These are phyloP conservation scores for Pilaira anomala DNA, from an alignment of 192 early-diverging fungal genomes.

Conservation along the genomic window DNA sequence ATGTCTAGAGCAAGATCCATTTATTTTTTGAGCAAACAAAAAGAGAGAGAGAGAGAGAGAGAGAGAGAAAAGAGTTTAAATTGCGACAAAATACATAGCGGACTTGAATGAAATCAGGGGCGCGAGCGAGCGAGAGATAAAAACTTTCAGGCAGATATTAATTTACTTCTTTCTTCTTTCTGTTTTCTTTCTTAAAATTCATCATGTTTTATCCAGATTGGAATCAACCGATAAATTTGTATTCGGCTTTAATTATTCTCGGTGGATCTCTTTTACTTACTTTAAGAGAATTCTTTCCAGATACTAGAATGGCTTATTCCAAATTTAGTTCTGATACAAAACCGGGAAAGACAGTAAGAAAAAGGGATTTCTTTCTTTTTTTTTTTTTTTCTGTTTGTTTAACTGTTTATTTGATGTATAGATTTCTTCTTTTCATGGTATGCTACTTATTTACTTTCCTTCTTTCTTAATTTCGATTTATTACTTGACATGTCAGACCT, in stretches of 20 bases:
- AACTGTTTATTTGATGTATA: not conserved
- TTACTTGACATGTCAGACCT: not conserved
- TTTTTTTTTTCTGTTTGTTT: too few species aligned
- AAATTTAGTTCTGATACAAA: slow-evolving; percentile 10
- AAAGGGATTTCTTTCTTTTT: not conserved
- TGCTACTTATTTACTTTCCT: slow-evolving; percentile 26
- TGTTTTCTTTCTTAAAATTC: not conserved
- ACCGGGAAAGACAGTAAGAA: not conserved
- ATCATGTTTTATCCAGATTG: not conserved
- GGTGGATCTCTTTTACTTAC: not conserved
- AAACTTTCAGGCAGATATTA: not conserved
- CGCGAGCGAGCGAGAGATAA: too few species aligned
- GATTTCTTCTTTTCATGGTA: slow-evolving; percentile 21
- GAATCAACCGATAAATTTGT: not conserved
- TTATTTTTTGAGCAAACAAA: not conserved
- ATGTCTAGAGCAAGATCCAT: slow-evolving; percentile 48
- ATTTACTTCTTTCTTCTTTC: not conserved
- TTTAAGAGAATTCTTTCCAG: slow-evolving; percentile 18
- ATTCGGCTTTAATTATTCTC: not conserved
- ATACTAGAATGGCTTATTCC: slow-evolving; percentile 22
- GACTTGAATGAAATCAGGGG: too few species aligned
- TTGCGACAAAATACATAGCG: too few species aligned
- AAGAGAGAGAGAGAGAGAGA: too few species aligned
- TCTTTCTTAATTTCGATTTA: not conserved
- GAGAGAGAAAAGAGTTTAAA: too few species aligned